Evolutionary conservation across 306 rosid species (phyloP).

Genomic region (Fragaria vesca): DNA sequence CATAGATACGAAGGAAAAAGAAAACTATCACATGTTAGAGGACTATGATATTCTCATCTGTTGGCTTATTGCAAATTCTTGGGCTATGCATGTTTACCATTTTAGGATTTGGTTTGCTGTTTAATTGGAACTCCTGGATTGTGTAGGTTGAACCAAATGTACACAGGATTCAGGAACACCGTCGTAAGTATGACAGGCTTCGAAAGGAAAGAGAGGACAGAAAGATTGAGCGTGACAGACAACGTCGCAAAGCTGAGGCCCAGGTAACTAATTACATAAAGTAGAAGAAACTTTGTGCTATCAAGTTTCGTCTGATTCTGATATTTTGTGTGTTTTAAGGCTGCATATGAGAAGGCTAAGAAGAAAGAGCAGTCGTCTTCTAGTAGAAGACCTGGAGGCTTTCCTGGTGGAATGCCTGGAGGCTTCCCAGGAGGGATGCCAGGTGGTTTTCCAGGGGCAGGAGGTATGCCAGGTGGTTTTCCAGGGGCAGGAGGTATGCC

Average conservation of each 20-base stretch:
- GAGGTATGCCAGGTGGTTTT: constrained; percentile 29
- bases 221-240: constrained; percentile 60
- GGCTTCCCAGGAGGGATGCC: constrained; percentile 53
- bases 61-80: constrained; percentile 22
- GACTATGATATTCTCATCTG: not conserved
- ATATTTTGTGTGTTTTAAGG: constrained; percentile 43
- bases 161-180: constrained; percentile 87
- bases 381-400: constrained; percentile 56
- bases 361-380: constrained; percentile 79
- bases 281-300: not conserved
- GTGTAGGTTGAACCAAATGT: constrained; percentile 88
- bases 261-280: constrained; percentile 48
- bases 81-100: constrained; percentile 9
- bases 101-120: not conserved
- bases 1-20: not conserved
- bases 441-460: constrained; percentile 21
- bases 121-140: not conserved
- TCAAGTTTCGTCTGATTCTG: constrained; percentile 14
- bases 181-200: constrained; percentile 85
- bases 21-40: not conserved
- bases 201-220: constrained; percentile 77
- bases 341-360: constrained; percentile 89
- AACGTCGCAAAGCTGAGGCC: constrained; percentile 77
- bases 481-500: constrained; percentile 35
- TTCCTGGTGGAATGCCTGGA: constrained; percentile 53